A percentile compares a stretch with the other conserved stretches of the same genome.
Evolutionary conservation across 2,329 filamentous ascomycete species (phyloP).

Genomic region (Hypomyces perniciosus): DNA sequence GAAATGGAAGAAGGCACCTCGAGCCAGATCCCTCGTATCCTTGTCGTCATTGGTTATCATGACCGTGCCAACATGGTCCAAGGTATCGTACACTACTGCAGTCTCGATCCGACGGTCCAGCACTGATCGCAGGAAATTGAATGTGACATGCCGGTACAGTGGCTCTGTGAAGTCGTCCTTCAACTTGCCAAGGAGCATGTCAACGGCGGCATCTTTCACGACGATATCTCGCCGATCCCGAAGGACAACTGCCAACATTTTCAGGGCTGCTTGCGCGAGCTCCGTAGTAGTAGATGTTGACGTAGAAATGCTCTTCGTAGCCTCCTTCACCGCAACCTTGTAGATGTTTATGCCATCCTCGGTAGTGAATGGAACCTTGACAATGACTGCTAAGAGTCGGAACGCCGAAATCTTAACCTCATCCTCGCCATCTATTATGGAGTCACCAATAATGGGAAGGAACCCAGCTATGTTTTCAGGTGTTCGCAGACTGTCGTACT

Average conservation of each 20-base stretch:
- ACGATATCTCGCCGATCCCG: slow-evolving; percentile 70
- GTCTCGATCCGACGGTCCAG: slow-evolving; percentile 81
- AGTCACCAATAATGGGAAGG: slow-evolving; percentile 81
- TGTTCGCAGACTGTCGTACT: slow-evolving; percentile 75
- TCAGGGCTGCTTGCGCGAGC: slow-evolving; percentile 79
- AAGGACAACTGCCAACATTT: slow-evolving; percentile 78
- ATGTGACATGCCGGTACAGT: slow-evolving; percentile 84
- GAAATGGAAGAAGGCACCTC: slow-evolving; percentile 90
- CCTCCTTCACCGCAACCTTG: slow-evolving; percentile 78
- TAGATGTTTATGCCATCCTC: slow-evolving; percentile 59
- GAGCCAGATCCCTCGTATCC: slow-evolving; percentile 77
- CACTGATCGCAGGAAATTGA: slow-evolving; percentile 86
- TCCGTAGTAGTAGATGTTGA: slow-evolving; percentile 76
- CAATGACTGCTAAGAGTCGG: slow-evolving; percentile 75
- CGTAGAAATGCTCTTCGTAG: slow-evolving; percentile 71
- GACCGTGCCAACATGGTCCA: slow-evolving; percentile 81
- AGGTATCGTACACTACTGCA: slow-evolving; percentile 80
- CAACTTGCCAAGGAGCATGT: slow-evolving; percentile 73
- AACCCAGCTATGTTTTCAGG: slow-evolving; percentile 77
- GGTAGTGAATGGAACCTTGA: slow-evolving; percentile 74
- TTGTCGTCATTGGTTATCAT: slow-evolving; percentile 97
- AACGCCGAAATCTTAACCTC: slow-evolving; percentile 88
- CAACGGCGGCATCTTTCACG: slow-evolving; percentile 75
- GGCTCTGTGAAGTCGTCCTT: slow-evolving; percentile 89
- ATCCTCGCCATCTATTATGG: slow-evolving; percentile 76